Evolutionary conservation across 305 asterid genomes (phyloP).

Genomic region (Stenogyne calaminthoides): DNA sequence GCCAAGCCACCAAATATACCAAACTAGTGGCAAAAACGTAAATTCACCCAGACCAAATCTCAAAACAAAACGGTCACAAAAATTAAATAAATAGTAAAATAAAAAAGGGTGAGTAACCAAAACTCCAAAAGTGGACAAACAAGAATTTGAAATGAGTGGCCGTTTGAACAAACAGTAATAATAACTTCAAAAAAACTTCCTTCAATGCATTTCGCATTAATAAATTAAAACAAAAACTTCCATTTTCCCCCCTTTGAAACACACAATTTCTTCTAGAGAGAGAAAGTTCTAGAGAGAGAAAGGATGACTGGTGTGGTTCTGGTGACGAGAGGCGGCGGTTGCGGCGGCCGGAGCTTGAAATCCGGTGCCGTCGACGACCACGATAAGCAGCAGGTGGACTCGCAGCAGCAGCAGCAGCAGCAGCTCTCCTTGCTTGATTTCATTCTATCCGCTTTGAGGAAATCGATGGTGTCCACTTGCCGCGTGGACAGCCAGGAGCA

Average conservation of each 20-base stretch:
- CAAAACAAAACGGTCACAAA: constrained; percentile 19
- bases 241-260: too few species aligned
- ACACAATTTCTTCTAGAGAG: too few species aligned
- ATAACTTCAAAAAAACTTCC: constrained; percentile 39
- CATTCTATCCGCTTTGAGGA: constrained; percentile 70
- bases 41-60: constrained; percentile 8
- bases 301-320: constrained; percentile 75
- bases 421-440: constrained; percentile 73
- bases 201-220: constrained; percentile 42
- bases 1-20: not conserved
- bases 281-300: constrained; percentile 11
- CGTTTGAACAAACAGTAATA: constrained; percentile 53
- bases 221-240: constrained; percentile 21
- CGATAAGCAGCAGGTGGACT: constrained; percentile 40
- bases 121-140: constrained; percentile 31
- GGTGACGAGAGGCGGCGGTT: constrained; percentile 66
- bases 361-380: constrained; percentile 44
- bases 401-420: constrained; percentile 30
- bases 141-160: constrained; percentile 57
- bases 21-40: constrained; percentile 36
- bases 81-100: not conserved
- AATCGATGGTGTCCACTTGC: constrained; percentile 84
- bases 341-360: constrained; percentile 50
- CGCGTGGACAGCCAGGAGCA: constrained; percentile 61
- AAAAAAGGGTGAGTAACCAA: constrained; percentile 6